Base-by-base conservation (phyloP, 495 filamentous ascomycete genomes). In the Acidomyces sp. region DNA sequence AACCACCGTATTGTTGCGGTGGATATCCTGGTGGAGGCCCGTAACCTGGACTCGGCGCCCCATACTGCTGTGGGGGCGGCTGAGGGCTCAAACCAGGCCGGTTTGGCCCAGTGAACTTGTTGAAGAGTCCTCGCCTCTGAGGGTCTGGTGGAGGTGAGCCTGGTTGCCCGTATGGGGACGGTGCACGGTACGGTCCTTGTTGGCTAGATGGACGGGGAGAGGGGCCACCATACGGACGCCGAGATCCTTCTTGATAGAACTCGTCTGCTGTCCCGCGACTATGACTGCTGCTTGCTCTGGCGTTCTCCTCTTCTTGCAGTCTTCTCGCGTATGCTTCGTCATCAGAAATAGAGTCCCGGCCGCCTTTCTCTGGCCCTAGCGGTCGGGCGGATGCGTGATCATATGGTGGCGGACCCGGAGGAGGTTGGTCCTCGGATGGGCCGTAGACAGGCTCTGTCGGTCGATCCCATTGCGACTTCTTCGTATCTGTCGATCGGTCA, bases 391-490 rank as follows among this genome's bases (percentile, higher is more conserved):
- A 55, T 3, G 65, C 56, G 21, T 49, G 42, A 6, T 63, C 54
- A 61, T 90, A 87, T 2, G 83, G 82, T 3, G 83, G 82, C 3
- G 82, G 83, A 0, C 73, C 73, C 10, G 38, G 30, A 15, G 53
- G 40, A 10, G 65, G 43, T n/a, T 34, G 23, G 15, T 3, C 48
- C 3, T 72, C 53, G 35, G 53, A 48, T 21, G 65, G 58, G 17
- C 66, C 67, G n/a, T 67, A 64, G 41, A 73, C 66, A 13, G 79
- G 72, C 36, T 66, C 62, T 27, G 74, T 77, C 19, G 85, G 85
- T 33, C 64, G 71, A 3, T 90, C 81, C 85, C 85, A 94, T 71
- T 85, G 80, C 3, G 86, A 92, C 51, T 75, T 71, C 50, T 85
- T 85, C 48, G 84, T 93, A 56, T 75, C n/a, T n/a, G n/a, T n/a